Percentiles rank a stretch among this genome's conserved stretches.
phyloP scores from a whole-genome alignment of 1,284 basidiomycete species.

The Cryptococcus sp. region DNA sequence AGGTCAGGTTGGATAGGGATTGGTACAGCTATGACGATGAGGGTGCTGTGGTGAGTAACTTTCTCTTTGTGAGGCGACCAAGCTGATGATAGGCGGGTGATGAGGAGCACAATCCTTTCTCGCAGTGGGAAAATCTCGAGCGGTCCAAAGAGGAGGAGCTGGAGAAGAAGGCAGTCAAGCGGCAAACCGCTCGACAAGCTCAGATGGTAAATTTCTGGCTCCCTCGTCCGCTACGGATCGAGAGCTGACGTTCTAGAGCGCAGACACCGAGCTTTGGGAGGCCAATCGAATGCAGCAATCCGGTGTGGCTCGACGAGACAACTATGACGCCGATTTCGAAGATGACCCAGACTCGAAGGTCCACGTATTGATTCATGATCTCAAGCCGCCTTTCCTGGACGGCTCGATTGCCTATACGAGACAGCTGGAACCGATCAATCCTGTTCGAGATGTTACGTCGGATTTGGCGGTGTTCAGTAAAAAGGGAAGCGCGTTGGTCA shows the following conservation, averaged over 20 bases:
- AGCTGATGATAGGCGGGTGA: slow-evolving; percentile 55
- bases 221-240: too few relatives aligned
- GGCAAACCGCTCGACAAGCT: slow-evolving; percentile 83
- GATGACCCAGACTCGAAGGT: slow-evolving; percentile 93
- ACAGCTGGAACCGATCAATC: slow-evolving; percentile 95
- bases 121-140: slow-evolving; percentile 81
- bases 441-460: slow-evolving; percentile 85
- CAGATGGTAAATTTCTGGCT: too few relatives aligned
- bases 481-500: slow-evolving; percentile 88
- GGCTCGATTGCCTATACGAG: slow-evolving; percentile 94
- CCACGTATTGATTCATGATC: slow-evolving; percentile 93
- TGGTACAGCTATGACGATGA: slow-evolving; percentile 92
- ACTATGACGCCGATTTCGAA: slow-evolving; percentile 81
- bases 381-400: slow-evolving; percentile 96
- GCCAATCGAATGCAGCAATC: slow-evolving; percentile 94
- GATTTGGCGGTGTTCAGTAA: slow-evolving; percentile 94
- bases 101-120: slow-evolving; percentile 85
- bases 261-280: slow-evolving; percentile 98
- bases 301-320: slow-evolving; percentile 79
- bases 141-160: slow-evolving; percentile 69
- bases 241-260: too few relatives aligned
- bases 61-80: background rate
- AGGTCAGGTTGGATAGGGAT: slow-evolving; percentile 78
- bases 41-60: slow-evolving; percentile 58
- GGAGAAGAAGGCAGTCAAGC: slow-evolving; percentile 72